Percentiles rank a stretch among this genome's conserved stretches.
These are phyloP conservation scores for Russula compacta DNA, from an alignment of 768 basidiomycete genomes.

Conservation along the genomic window DNA sequence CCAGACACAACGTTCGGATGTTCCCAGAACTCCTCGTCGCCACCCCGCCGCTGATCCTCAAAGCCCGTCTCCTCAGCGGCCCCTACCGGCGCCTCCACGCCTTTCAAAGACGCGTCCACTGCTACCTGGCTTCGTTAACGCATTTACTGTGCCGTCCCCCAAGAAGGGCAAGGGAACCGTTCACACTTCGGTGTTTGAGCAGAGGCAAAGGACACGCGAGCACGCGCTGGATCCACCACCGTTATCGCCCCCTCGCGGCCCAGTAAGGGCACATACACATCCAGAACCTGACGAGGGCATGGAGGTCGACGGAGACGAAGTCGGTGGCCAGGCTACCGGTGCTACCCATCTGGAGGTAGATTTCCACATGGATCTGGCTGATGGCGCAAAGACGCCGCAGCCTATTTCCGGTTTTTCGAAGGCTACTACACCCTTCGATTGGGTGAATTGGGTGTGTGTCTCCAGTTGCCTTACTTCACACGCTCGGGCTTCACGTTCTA, in stretches of 20 bases:
- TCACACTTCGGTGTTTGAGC: neutral
- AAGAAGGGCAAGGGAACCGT: constrained; percentile 7
- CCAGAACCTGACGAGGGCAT: neutral
- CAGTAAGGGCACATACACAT: neutral
- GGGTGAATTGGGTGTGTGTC: constrained; percentile 17
- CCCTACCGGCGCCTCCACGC: neutral
- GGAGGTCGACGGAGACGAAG: constrained; percentile 2
- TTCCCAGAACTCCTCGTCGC: neutral
- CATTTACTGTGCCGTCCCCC: neutral
- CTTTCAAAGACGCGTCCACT: neutral
- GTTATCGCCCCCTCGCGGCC: neutral
- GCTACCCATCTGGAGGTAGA: neutral
- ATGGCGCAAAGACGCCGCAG: neutral
- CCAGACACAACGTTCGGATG: constrained; percentile 4
- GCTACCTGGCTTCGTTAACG: constrained; percentile 19
- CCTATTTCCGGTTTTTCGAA: neutral
- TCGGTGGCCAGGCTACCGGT: neutral
- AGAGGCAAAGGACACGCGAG: constrained; percentile 6
- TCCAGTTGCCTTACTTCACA: neutral
- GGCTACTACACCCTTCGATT: constrained; percentile 3
- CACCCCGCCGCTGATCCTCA: neutral
- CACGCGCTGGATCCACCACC: neutral
- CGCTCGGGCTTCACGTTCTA: neutral
- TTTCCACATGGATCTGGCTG: neutral
- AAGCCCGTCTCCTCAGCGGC: neutral